Evolutionary conservation across 23 red algal species (phyloP).

Genomic region (Cyanidioschyzon merolae): DNA sequence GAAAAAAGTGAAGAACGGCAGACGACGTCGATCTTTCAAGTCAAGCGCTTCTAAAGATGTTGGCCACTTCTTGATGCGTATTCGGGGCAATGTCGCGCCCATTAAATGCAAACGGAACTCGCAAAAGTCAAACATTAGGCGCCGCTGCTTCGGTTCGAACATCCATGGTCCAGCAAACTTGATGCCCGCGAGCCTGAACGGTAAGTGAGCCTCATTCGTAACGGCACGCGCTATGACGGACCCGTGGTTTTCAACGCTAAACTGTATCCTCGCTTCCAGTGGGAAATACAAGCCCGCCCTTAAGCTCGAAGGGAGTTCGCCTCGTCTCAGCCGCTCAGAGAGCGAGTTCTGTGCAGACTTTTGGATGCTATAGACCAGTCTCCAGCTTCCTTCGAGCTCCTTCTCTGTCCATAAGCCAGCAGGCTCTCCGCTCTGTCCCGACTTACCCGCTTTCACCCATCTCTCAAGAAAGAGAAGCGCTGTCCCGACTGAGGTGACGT

Average conservation of each 20-base stretch:
- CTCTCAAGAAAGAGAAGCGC: not conserved
- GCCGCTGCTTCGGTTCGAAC: not conserved
- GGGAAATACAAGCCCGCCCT: not conserved
- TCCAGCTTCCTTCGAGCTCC: not conserved
- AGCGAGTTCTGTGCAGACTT: not conserved
- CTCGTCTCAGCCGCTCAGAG: not conserved
- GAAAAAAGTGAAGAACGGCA: conserved; percentile 18
- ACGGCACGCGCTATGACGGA: not conserved
- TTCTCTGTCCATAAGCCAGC: not conserved
- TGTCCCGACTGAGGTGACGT: not conserved
- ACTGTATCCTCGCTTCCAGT: not conserved
- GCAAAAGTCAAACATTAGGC: not conserved
- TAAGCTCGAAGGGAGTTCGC: not conserved
- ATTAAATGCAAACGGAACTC: not conserved
- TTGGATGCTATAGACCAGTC: not conserved
- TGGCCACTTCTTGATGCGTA: not conserved
- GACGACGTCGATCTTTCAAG: not conserved
- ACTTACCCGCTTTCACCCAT: not conserved
- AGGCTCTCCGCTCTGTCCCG: not conserved
- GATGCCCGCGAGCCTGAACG: not conserved
- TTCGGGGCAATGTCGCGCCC: not conserved
- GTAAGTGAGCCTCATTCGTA: not conserved
- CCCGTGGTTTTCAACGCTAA: not conserved
- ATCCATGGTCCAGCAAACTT: not conserved
- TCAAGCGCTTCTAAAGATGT: not conserved